Conservation (phyloP, 169 alveolate species). For the Eimeria praecox region DNA sequence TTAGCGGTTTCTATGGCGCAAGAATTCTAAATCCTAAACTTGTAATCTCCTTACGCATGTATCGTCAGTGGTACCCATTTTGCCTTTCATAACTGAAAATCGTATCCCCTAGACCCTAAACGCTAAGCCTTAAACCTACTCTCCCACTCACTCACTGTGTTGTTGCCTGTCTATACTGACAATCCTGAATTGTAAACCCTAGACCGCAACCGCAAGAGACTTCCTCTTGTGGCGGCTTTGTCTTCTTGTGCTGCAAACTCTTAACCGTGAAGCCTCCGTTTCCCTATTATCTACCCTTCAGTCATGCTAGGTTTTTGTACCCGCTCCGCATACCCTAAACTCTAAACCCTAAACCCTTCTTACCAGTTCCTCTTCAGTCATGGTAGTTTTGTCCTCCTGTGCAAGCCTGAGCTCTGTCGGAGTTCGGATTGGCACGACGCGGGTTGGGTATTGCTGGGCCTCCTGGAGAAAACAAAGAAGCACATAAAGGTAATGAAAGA, state of each 20-base stretch:
- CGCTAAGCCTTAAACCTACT: too few species aligned
- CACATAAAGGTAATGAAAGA: too few species aligned
- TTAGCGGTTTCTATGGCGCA: too few species aligned
- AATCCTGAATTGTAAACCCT: neutral
- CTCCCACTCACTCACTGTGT: too few species aligned
- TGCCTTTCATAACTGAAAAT: neutral
- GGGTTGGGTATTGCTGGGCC: slow-evolving; percentile 16
- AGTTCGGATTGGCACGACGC: slow-evolving; percentile 19
- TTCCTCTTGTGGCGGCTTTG: too few species aligned
- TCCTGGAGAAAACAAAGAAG: neutral
- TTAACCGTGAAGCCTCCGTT: neutral
- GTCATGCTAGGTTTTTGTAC: too few species aligned
- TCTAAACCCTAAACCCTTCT: neutral
- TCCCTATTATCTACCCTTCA: too few species aligned
- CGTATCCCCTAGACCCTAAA: too few species aligned
- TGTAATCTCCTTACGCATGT: neutral
- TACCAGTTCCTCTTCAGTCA: slow-evolving; percentile 8
- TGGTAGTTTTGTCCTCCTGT: slow-evolving; percentile 17
- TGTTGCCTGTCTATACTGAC: too few species aligned
- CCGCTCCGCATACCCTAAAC: too few species aligned
- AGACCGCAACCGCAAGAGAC: too few species aligned
- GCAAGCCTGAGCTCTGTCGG: slow-evolving; percentile 4
- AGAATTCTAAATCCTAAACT: too few species aligned
- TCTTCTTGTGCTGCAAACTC: neutral
- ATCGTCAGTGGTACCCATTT: neutral